Evolutionary conservation across 345 rosid species (phyloP).

Genomic region (Garcia nutans): DNA sequence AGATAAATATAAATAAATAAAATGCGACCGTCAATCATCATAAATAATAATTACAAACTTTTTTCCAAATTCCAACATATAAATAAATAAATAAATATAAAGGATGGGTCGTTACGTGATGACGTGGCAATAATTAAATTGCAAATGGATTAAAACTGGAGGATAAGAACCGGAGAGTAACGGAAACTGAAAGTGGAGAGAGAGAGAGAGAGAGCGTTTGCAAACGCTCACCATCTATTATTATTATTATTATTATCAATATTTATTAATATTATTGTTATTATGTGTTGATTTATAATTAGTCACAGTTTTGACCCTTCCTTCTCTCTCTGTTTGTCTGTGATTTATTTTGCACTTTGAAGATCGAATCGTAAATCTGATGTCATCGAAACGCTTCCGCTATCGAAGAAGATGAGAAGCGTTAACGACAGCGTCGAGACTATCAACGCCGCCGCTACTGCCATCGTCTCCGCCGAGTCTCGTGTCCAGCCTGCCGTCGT

Average conservation of each 20-base stretch:
- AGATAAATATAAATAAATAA: background rate
- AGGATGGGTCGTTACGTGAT: constrained; percentile 32
- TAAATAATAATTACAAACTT: constrained; percentile 1
- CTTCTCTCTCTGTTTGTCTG: background rate
- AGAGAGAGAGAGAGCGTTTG: background rate
- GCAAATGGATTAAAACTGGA: constrained; percentile 54
- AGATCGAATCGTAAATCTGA: constrained; percentile 1
- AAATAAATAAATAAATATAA: constrained; percentile 1
- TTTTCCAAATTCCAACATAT: background rate
- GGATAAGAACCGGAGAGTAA: constrained; percentile 52
- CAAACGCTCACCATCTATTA: background rate
- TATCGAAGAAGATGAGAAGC: constrained; percentile 48
- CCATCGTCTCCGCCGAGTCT: constrained; percentile 85
- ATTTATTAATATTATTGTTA: no score
- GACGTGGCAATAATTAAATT: constrained; percentile 53
- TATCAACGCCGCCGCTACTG: constrained; percentile 91
- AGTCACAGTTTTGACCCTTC: background rate
- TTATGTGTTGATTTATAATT: background rate
- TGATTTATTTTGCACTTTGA: background rate
- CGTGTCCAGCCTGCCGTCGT: constrained; percentile 68
- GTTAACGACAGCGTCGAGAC: constrained; percentile 65
- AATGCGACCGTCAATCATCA: background rate
- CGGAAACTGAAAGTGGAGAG: constrained; percentile 25
- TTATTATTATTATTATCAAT: no score
- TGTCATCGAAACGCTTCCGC: constrained; percentile 21